Conservation (phyloP, 148 eudicot genomes). For the Rhododendron mucronatum region DNA sequence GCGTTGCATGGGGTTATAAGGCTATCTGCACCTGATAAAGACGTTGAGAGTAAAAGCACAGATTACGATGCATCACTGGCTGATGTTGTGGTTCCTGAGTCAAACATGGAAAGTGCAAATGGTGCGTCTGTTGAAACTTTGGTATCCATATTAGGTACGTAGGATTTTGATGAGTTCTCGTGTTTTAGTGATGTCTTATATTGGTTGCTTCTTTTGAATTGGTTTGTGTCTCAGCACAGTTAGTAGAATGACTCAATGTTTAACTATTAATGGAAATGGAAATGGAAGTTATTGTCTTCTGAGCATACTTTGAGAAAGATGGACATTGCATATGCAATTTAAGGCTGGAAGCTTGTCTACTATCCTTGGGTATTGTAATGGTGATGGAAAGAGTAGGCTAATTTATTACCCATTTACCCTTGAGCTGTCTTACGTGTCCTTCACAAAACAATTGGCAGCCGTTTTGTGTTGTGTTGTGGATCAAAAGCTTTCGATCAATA, state of each 20-base stretch:
- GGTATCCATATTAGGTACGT: slow-evolving; percentile 32
- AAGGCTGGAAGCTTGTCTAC: not conserved
- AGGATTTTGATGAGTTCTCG: not conserved
- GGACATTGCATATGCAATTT: not conserved
- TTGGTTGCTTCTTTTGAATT: not conserved
- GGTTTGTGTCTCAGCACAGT: not conserved
- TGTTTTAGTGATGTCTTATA: not conserved
- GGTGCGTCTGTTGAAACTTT: slow-evolving; percentile 26
- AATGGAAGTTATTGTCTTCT: not conserved
- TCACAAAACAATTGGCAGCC: not conserved
- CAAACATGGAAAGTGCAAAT: slow-evolving; percentile 21
- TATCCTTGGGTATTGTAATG: not conserved
- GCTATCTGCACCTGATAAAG: slow-evolving; percentile 21
- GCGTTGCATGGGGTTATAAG: slow-evolving; percentile 25
- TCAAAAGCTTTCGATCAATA: not conserved
- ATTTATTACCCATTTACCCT: not conserved
- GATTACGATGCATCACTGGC: slow-evolving; percentile 27
- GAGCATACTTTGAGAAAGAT: not conserved
- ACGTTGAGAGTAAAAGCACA: slow-evolving; percentile 12
- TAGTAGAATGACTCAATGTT: not conserved
- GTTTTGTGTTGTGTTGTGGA: not conserved
- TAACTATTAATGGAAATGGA: not conserved
- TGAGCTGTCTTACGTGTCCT: not conserved
- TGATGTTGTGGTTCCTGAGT: slow-evolving; percentile 25
- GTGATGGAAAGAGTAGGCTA: not conserved